Evolutionary conservation across 1,284 basidiomycete species (phyloP), one percentile per base, ranked within the genome.

Genomic region (Retiboletus flavoniger): DNA sequence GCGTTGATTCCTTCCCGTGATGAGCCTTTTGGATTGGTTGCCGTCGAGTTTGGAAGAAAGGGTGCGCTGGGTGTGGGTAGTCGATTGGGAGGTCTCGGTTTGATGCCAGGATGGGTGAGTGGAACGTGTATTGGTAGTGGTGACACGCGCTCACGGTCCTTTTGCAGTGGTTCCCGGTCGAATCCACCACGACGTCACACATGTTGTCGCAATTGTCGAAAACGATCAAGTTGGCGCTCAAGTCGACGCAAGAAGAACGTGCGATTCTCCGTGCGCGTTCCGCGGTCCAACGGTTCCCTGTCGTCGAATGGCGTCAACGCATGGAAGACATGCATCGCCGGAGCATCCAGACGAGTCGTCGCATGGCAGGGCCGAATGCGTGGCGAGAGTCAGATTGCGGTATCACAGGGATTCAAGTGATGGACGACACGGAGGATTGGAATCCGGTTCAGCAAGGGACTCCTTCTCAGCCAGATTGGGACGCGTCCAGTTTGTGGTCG

Each of bases 51-150:
- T 73, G 93, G 93, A 73, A 80, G 93, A 63, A 95, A 95, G 74
- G 93, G 93, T 79, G 93, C 93, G 57, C 82, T 96, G 51, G 93
- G 93, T 78, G 93, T 96, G 60, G 93, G 93, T 64, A 85, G 88
- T 75, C 89, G 93, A 68, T 81, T 95, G 29, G 93, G 93, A 72
- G 93, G 93, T 79, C 81, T 96, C 43, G 93, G 93, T 75, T 78
- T 96, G 61, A 96, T 96, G 93, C 93, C 93, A 66, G 93, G 93
- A 77, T 95, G 93, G 93, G 91, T 93, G 71, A 66, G 87, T 81
- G 28, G 29, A 26, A 6, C 19, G n/a, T 0, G 32, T 17, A 1
- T 47, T 45, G 28, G 16, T 21, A 21, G 19, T 19, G 29, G 21
- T 32, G 16, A 3, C 19, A 7, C 40, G 17, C 9, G 8, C 53